A percentile compares a stretch with the other conserved stretches of the same genome.
phyloP scores from a whole-genome alignment of 2,329 filamentous ascomycete genomes.

The Aspergillus ibericus region DNA sequence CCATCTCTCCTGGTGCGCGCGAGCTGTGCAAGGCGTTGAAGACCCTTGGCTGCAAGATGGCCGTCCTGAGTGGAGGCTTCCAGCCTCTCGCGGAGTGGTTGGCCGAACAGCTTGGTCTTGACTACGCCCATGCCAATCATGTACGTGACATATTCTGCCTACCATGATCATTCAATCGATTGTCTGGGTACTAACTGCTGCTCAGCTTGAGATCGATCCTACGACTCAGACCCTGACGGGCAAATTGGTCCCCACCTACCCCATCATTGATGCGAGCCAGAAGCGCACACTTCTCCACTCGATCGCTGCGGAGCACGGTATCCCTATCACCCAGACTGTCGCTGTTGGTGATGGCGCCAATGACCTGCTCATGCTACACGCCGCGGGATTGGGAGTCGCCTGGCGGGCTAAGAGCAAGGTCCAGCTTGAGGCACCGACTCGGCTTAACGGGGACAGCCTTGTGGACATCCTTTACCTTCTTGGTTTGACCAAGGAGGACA shows the following conservation, averaged over 20 bases:
- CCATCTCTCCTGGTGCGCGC: constrained; percentile 77
- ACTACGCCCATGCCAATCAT: constrained; percentile 87
- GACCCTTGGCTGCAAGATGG: constrained; percentile 78
- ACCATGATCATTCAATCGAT: not conserved
- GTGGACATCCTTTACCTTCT: constrained; percentile 60
- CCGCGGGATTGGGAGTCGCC: constrained; percentile 62
- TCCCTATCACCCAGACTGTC: constrained; percentile 56
- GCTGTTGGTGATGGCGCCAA: constrained; percentile 66
- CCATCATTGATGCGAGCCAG: constrained; percentile 61
- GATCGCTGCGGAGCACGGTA: constrained; percentile 56
- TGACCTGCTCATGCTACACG: constrained; percentile 64
- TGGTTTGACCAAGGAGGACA: constrained; percentile 53
- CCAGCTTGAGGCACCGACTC: constrained; percentile 60
- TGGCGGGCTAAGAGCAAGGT: constrained; percentile 66
- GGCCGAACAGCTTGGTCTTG: constrained; percentile 74
- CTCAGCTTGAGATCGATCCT: constrained; percentile 51
- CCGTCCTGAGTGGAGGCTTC: constrained; percentile 90
- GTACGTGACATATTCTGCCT: constrained; percentile 41
- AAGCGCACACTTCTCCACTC: constrained; percentile 57
- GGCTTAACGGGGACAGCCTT: constrained; percentile 59
- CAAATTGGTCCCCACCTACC: constrained; percentile 52
- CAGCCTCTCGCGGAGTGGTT: constrained; percentile 86
- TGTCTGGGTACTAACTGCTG: constrained; percentile 6
- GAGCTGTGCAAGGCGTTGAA: constrained; percentile 74
- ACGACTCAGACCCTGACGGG: constrained; percentile 55